Evolutionary conservation across 768 basidiomycete species (phyloP).

Genomic region (Tulasnella sp.): DNA sequence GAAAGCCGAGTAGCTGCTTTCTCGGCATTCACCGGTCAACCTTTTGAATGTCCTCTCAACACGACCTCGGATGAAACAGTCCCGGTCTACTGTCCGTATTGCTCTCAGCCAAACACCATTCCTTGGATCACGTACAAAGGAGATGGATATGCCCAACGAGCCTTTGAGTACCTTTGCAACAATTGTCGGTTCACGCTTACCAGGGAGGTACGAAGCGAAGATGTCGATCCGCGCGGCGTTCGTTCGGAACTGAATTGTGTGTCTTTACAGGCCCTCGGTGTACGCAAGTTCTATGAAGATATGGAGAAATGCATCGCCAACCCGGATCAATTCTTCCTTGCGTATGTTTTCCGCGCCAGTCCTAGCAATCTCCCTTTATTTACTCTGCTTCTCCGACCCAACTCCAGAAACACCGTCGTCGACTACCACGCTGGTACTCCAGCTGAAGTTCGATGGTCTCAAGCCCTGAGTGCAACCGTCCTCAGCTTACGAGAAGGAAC

Average conservation of each 20-base stretch:
- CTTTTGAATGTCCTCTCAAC: slow-evolving; percentile 13
- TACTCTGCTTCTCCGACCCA: neutral
- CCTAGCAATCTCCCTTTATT: neutral
- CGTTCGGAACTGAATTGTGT: neutral
- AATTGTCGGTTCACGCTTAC: neutral
- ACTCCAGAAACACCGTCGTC: slow-evolving; percentile 10
- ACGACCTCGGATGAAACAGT: neutral
- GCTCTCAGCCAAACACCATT: neutral
- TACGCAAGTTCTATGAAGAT: slow-evolving; percentile 25
- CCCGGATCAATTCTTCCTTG: slow-evolving; percentile 14
- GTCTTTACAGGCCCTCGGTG: neutral
- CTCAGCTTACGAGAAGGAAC: neutral
- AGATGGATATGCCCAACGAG: slow-evolving; percentile 29
- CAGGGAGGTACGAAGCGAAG: slow-evolving; percentile 16
- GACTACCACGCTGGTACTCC: slow-evolving; percentile 2
- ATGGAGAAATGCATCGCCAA: neutral
- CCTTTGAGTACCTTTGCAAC: slow-evolving; percentile 9
- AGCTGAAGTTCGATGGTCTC: neutral
- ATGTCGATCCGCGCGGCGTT: neutral
- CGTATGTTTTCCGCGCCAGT: neutral
- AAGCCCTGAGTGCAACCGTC: neutral
- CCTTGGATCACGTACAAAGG: slow-evolving; percentile 28
- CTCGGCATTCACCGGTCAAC: slow-evolving; percentile 13
- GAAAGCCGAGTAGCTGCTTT: neutral
- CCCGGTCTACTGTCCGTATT: slow-evolving; percentile 10